Evolutionary conservation across 257 asterid genomes (phyloP), one percentile per base, ranked within the genome.

Genomic region (Solanum bulbocastanum): DNA sequence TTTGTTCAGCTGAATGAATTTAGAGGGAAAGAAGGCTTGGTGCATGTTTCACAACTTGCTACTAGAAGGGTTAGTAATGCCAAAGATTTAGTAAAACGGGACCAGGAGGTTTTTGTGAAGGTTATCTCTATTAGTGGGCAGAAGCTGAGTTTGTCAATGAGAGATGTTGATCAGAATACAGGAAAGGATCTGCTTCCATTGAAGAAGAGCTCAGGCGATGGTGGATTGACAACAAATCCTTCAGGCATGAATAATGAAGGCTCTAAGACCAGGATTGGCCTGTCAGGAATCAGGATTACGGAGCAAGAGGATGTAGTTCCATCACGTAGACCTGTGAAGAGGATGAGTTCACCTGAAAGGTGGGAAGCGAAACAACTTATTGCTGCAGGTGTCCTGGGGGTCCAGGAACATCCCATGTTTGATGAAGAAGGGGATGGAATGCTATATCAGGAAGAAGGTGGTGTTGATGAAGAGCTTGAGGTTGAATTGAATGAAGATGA

Each of bases 321-420:
- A 15, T 95, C 99, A 2, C 90, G 98, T 36, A 92, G 99, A 79
- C 98, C 98, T 0, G 87, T 96, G 87, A 96, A 96, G 92, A 91
- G 92, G 91, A 95, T 95, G 99, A 96, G 99, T 88, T 96, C 99
- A 15, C 99, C 99, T 8, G 98, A 96, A 94, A 91, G 86, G 72
- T 96, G 99, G 99, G 99, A 96, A 91, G 98, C 98, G 8, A 93
- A 95, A 89, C 99, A 96, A 65, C 93, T 96, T 66, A 93, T 95
- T 84, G 98, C 98, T 87, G 91, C 98, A 22, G 98, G 98, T 39
- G 98, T 96, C 88, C 85, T 96, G 95, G 91, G 96, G 18, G 88
- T 92, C n/a, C 93, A 93, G 87, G 99, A 96, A 52, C 87, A 90
- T 85, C 96, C 98, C 7, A 93, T 93, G 95, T 96, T 91, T 90